phyloP scores from a whole-genome alignment of 1,284 basidiomycete species.

The Tilletia indica region DNA sequence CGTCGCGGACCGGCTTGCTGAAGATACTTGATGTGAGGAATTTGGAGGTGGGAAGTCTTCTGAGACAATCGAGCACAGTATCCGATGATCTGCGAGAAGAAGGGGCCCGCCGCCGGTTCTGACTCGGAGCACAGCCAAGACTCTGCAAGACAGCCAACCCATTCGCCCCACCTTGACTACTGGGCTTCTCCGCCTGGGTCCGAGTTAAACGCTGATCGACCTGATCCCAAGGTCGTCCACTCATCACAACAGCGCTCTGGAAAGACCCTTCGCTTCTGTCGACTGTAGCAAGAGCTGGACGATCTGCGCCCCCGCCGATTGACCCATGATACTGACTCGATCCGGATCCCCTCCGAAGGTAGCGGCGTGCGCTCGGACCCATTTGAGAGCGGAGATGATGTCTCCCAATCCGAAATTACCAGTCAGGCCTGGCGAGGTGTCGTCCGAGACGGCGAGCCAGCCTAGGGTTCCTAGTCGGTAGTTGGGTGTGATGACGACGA shows the following conservation, averaged over 20 bases:
- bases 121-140: not conserved
- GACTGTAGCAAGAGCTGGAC: constrained; percentile 18
- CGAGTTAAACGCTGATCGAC: not conserved
- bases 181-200: not conserved
- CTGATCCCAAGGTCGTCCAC: constrained; percentile 9
- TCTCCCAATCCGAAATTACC: constrained; percentile 24
- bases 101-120: not conserved
- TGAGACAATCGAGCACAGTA: constrained; percentile 34
- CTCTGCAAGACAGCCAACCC: not conserved
- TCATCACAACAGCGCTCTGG: constrained; percentile 4
- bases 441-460: constrained; percentile 27
- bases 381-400: constrained; percentile 23
- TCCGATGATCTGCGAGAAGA: constrained; percentile 8
- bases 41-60: constrained; percentile 23
- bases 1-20: constrained; percentile 28
- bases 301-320: constrained; percentile 22
- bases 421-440: not conserved
- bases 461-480: constrained; percentile 58
- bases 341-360: constrained; percentile 25
- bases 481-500: constrained; percentile 65
- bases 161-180: not conserved
- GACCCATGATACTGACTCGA: constrained; percentile 23
- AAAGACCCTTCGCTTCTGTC: constrained; percentile 21
- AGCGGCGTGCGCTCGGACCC: constrained; percentile 20
- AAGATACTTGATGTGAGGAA: constrained; percentile 22